These are phyloP conservation scores for Pseudogymnoascus sp. DNA, from an alignment of 2,329 filamentous ascomycete genomes.

Conservation along the genomic window DNA sequence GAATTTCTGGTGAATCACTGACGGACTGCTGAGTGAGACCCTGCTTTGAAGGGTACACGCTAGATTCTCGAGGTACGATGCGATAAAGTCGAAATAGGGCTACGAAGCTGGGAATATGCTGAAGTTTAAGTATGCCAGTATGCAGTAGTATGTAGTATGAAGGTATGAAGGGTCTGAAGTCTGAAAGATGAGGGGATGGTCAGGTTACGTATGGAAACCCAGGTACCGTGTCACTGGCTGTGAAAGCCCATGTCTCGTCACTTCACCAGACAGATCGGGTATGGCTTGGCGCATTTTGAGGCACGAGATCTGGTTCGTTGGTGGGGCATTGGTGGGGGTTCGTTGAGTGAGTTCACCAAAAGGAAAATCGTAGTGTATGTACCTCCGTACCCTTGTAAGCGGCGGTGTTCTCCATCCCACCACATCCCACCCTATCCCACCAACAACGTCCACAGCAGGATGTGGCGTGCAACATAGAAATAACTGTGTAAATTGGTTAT, in stretches of 20 bases:
- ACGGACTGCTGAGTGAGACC: background rate
- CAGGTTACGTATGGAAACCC: slow-evolving; percentile 10
- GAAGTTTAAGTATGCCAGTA: background rate
- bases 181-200: background rate
- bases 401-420: background rate
- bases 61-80: background rate
- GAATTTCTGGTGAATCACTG: background rate
- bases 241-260: slow-evolving; percentile 5
- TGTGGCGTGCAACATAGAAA: background rate
- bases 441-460: background rate
- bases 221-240: slow-evolving; percentile 10
- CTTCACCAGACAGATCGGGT: background rate
- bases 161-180: background rate
- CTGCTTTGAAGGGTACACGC: background rate
- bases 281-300: slow-evolving; percentile 7
- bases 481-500: background rate
- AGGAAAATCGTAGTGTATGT: background rate
- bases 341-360: background rate
- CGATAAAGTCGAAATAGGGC: background rate
- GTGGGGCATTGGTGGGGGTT: slow-evolving; percentile 8
- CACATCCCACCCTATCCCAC: too few relatives aligned
- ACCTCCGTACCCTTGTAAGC: background rate
- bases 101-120: slow-evolving; percentile 1
- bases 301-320: slow-evolving; percentile 9
- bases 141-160: background rate